Conservation (phyloP, 2,329 filamentous ascomycete species). For the Claviceps sp. region DNA sequence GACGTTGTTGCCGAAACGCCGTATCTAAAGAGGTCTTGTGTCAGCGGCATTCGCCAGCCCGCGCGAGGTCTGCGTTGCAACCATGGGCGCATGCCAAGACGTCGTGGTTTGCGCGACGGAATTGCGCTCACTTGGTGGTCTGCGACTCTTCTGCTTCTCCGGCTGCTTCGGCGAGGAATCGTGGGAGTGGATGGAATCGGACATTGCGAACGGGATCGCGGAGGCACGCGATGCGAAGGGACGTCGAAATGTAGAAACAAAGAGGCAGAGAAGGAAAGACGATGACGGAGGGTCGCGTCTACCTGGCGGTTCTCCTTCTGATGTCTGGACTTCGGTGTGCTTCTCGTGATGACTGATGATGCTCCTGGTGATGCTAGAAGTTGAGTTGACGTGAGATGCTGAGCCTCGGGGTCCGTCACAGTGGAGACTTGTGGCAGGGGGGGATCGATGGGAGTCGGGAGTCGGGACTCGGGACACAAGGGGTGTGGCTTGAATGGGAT, state of each 20-base stretch:
- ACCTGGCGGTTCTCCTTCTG: too few species aligned
- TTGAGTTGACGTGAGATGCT: constrained; percentile 1
- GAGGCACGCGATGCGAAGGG: background rate
- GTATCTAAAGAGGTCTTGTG: constrained; percentile 52
- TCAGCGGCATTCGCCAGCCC: background rate
- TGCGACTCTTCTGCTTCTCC: constrained; percentile 81
- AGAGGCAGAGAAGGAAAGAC: background rate
- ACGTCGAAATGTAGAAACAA: background rate
- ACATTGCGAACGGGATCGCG: constrained; percentile 25
- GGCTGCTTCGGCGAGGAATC: constrained; percentile 36
- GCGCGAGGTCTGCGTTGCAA: constrained; percentile 1
- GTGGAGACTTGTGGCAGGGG: background rate
- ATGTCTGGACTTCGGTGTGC: too few species aligned
- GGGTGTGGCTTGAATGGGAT: too few species aligned
- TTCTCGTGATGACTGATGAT: background rate
- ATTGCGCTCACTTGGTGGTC: constrained; percentile 63
- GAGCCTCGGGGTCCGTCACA: background rate
- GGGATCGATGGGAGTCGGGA: background rate
- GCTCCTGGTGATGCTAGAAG: background rate
- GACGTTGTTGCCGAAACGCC: constrained; percentile 86
- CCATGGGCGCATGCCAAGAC: constrained; percentile 15
- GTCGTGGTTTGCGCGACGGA: background rate
- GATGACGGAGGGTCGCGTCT: background rate
- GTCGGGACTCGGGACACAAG: too few species aligned
- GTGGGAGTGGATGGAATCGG: constrained; percentile 42